Evolutionary conservation across 164 flowering plant species (phyloP).

Genomic region (Tetracentron sinense): DNA sequence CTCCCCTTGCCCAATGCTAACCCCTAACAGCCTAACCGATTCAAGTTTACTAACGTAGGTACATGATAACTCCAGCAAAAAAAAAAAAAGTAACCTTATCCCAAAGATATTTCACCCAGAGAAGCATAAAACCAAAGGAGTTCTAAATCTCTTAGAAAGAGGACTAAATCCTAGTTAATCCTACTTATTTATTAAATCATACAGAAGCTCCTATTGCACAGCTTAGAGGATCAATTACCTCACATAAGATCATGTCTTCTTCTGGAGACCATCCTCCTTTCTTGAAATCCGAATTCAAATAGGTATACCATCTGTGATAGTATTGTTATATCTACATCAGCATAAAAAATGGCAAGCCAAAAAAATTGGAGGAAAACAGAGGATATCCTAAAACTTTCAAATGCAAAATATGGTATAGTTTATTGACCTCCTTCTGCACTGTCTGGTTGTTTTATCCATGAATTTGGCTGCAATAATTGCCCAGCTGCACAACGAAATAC

Average conservation of each 20-base stretch:
- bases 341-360: not conserved
- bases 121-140: too few relatives aligned
- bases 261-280: slow-evolving; percentile 99
- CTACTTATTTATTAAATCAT: not conserved
- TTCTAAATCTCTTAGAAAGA: too few relatives aligned
- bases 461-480: slow-evolving; percentile 77
- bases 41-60: too few relatives aligned
- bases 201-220: not conserved
- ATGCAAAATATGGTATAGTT: not conserved
- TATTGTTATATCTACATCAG: slow-evolving; percentile 9
- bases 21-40: too few relatives aligned
- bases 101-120: too few relatives aligned
- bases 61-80: too few relatives aligned
- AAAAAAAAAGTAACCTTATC: too few relatives aligned
- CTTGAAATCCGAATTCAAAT: slow-evolving; percentile 91
- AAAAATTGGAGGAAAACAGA: not conserved
- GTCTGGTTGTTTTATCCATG: slow-evolving; percentile 87
- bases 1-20: too few relatives aligned
- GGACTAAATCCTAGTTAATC: not conserved
- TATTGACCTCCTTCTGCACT: slow-evolving; percentile 83
- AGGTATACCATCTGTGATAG: slow-evolving; percentile 82
- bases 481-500: slow-evolving; percentile 56
- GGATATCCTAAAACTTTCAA: not conserved
- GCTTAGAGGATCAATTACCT: slow-evolving; percentile 41
- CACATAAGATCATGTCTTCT: slow-evolving; percentile 87